Percentiles rank a stretch among this genome's conserved stretches.
Evolutionary conservation across 108 stramenopile species (phyloP).

Genomic region (Conticribra guillardii): DNA sequence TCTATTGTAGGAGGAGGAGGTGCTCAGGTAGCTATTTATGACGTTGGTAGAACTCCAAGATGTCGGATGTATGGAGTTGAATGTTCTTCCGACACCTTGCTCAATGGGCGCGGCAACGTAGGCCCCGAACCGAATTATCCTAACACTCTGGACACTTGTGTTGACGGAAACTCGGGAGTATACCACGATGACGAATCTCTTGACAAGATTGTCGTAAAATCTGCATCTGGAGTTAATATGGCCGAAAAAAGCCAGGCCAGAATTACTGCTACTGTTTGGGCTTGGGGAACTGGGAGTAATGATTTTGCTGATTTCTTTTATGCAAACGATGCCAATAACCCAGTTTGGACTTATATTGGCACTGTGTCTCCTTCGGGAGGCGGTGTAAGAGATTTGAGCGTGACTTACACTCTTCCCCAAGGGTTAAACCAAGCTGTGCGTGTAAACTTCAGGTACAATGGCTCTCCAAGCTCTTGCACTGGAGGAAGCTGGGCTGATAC

Average conservation of each 20-base stretch:
- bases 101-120: slow-evolving; percentile 10
- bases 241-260: slow-evolving; percentile 16
- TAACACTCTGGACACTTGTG: slow-evolving; percentile 19
- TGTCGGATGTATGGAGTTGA: slow-evolving; percentile 4
- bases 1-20: too few relatives aligned
- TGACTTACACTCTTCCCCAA: slow-evolving; percentile 21
- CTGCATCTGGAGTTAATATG: slow-evolving; percentile 11
- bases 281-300: slow-evolving; percentile 6
- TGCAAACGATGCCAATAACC: slow-evolving; percentile 10
- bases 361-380: slow-evolving; percentile 7
- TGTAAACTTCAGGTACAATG: slow-evolving; percentile 35
- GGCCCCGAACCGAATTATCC: slow-evolving; percentile 14
- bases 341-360: slow-evolving; percentile 19
- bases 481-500: too few relatives aligned
- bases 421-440: slow-evolving; percentile 32
- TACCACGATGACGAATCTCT: slow-evolving; percentile 17
- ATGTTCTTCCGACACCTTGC: slow-evolving; percentile 9
- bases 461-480: too few relatives aligned
- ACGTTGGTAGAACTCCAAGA: too few relatives aligned
- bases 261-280: slow-evolving; percentile 21
- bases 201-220: slow-evolving; percentile 14
- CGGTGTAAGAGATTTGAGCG: slow-evolving; percentile 6
- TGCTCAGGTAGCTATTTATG: too few relatives aligned
- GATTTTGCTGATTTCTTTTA: slow-evolving; percentile 38
- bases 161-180: slow-evolving; percentile 20